phyloP scores from a whole-genome alignment of 257 asterid species.

The Agastache rugosa region DNA sequence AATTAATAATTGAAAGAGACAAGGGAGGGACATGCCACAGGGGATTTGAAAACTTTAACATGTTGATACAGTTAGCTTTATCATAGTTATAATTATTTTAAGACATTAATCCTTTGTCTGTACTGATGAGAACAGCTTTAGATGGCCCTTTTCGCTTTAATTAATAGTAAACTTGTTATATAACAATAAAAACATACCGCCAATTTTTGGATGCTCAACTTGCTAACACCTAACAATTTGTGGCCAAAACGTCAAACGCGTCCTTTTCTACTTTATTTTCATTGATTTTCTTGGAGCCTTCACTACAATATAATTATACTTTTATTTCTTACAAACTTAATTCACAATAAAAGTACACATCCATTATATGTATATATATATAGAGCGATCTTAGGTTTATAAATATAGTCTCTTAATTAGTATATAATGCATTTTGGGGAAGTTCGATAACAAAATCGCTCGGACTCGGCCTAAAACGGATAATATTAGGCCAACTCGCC shows the following conservation, averaged over 20 bases:
- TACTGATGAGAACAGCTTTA: constrained; percentile 1
- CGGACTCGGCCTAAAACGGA: no score
- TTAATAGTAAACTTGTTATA: constrained; percentile 14
- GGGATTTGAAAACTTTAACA: constrained; percentile 2
- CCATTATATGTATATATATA: neutral
- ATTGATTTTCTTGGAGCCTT: constrained; percentile 25
- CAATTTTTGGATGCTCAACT: constrained; percentile 52
- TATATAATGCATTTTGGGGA: no score
- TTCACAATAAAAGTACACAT: neutral
- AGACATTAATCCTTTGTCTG: constrained; percentile 19
- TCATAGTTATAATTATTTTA: neutral
- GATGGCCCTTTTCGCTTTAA: constrained; percentile 25
- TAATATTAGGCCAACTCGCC: no score
- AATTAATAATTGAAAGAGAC: constrained; percentile 13
- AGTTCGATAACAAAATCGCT: no score
- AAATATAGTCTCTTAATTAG: no score
- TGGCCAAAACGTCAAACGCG: constrained; percentile 50
- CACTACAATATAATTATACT: neutral
- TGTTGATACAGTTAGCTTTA: constrained; percentile 18
- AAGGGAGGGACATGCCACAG: constrained; percentile 22
- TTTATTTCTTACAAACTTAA: neutral
- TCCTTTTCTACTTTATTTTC: constrained; percentile 41
- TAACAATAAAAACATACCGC: constrained; percentile 42
- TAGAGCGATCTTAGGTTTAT: neutral
- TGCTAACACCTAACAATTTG: constrained; percentile 49